Base-by-base conservation (phyloP, 176 grass and related monocot species). In the Cenchrus fungigraminus region DNA sequence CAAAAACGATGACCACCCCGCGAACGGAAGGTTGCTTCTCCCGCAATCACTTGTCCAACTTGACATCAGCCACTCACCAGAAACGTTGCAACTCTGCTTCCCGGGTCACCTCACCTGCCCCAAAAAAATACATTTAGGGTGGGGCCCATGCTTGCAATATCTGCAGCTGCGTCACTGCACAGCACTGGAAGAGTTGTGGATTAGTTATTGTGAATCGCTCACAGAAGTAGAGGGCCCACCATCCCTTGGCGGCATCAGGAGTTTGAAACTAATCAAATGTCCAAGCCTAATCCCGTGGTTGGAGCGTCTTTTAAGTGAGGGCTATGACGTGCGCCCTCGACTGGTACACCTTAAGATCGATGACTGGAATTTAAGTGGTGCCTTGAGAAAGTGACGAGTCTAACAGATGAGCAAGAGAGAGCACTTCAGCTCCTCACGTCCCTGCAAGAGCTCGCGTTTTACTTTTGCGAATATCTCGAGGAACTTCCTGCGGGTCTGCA, bases 251-350 rank as follows among this genome's bases (percentile, higher is more conserved):
- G 44, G 44, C 44, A 45, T 45, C 44, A 45, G 34, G 34, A 45
- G 44, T 45, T 12, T 47, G 43, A 6, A 54, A 63, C 1, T 72
- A 64, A 0, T 0, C 0, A 0, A 0, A 0, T 82, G 68, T 9
- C 69, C 62, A 4, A 4, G 44, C 7, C 7, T 45, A 45, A 5
- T 45, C 44, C 44, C 4, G 0, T 45, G 44, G 6, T 45, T 45
- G 3, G 44, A 45, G 44, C 4, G 44, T 45, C 7, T 45, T 45
- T 0, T 45, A 45, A 8, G 44, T 8, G 7, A 45, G 44, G 44
- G 0, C 44, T 45, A 45, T 45, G 44, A 45, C 44, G 34, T 45
- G 44, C 44, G 44, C 44, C 44, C 44, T 45, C 44, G 44, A 45
- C 44, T 45, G 44, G 44, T 6, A 45, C 4, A 6, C 44, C 44